Evolutionary conservation across 2,329 filamentous ascomycete species (phyloP).

Genomic region (Chaetomium sp.): DNA sequence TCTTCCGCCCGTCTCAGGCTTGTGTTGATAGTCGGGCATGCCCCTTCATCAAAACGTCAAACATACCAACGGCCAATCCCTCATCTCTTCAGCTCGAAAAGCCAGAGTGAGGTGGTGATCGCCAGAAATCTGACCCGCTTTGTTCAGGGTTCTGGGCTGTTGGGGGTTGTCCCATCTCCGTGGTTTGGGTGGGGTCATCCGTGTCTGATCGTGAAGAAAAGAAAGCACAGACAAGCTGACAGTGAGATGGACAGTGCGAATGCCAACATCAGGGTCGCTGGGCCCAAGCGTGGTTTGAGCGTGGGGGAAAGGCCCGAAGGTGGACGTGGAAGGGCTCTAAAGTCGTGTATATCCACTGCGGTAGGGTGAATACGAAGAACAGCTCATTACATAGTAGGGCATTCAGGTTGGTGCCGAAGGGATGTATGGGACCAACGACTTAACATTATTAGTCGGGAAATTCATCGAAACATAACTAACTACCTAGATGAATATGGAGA

Average conservation of each 20-base stretch:
- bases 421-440: too few relatives aligned
- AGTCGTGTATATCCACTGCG: too few relatives aligned
- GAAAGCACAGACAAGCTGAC: neutral
- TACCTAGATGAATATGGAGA: too few relatives aligned
- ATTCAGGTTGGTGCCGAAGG: too few relatives aligned
- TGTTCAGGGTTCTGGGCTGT: slow-evolving; percentile 4
- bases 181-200: neutral
- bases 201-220: neutral
- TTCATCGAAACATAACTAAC: too few relatives aligned
- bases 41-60: slow-evolving; percentile 12
- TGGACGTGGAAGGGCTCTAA: too few relatives aligned
- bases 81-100: neutral
- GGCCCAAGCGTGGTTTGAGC: too few relatives aligned
- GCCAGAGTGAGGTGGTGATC: neutral
- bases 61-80: slow-evolving; percentile 4
- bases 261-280: neutral
- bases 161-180: neutral
- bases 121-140: neutral
- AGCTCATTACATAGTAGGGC: too few relatives aligned
- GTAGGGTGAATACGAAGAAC: too few relatives aligned
- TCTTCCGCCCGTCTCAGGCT: neutral
- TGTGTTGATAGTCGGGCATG: neutral
- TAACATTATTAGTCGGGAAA: too few relatives aligned
- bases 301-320: too few relatives aligned
- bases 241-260: neutral